These are phyloP conservation scores for Arthrinium puccinioides DNA, from an alignment of 2,329 filamentous ascomycete genomes.

Conservation along the genomic window DNA sequence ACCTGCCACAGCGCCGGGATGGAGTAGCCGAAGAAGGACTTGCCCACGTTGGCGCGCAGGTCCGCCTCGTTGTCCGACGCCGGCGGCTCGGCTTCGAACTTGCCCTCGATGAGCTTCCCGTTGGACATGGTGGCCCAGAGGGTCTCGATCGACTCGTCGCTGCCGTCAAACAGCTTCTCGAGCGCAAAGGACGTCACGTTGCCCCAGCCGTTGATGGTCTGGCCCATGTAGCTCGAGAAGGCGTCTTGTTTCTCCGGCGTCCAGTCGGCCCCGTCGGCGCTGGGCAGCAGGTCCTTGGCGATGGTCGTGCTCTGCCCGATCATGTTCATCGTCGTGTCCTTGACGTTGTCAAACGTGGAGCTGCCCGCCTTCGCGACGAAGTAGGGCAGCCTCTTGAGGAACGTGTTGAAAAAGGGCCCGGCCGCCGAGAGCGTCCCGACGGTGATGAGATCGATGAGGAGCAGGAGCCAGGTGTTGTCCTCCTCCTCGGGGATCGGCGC, in stretches of 20 bases:
- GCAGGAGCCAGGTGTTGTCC: slow-evolving; percentile 15
- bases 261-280: slow-evolving; percentile 13
- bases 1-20: slow-evolving; percentile 24
- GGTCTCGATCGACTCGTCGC: slow-evolving; percentile 10
- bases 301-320: slow-evolving; percentile 17
- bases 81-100: neutral
- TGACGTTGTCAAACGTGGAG: slow-evolving; percentile 11
- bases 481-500: slow-evolving; percentile 17
- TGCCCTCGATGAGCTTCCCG: slow-evolving; percentile 19
- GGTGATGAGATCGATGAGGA: slow-evolving; percentile 21
- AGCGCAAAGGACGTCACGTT: slow-evolving; percentile 9
- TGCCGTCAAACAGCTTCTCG: slow-evolving; percentile 16
- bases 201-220: slow-evolving; percentile 19
- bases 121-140: slow-evolving; percentile 18
- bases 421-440: slow-evolving; percentile 16
- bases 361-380: slow-evolving; percentile 7
- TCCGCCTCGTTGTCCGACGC: neutral
- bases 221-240: slow-evolving; percentile 20
- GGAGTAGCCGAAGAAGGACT: slow-evolving; percentile 20
- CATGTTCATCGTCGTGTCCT: slow-evolving; percentile 18
- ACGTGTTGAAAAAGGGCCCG: slow-evolving; percentile 19
- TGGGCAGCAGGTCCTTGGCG: slow-evolving; percentile 16
- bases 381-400: slow-evolving; percentile 13
- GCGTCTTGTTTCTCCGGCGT: slow-evolving; percentile 13
- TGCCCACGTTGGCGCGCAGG: slow-evolving; percentile 10